Conservation (phyloP, 2,329 filamentous ascomycete genomes). For the Neurospora sp. region DNA sequence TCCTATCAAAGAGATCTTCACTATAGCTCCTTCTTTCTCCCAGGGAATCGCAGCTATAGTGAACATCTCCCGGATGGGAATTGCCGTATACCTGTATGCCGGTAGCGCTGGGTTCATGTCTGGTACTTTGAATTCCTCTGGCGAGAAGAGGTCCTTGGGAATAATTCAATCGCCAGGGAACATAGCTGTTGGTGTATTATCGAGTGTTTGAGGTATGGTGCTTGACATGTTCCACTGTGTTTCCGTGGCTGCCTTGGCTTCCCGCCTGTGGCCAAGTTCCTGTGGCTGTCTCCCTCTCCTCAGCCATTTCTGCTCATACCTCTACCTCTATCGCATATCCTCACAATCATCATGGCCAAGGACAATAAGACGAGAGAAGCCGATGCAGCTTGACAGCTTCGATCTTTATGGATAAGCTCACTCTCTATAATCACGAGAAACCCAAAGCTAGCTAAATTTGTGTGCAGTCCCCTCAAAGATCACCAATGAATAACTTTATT, state of each 20-base stretch:
- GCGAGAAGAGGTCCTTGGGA: too few species aligned
- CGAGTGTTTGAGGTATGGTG: neutral
- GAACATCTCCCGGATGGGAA: too few species aligned
- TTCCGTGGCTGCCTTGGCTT: constrained; percentile 4
- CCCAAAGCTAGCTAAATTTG: neutral
- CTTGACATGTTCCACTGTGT: constrained; percentile 5
- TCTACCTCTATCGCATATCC: neutral
- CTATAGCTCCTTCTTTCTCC: too few species aligned
- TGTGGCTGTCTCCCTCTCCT: neutral
- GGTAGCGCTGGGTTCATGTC: too few species aligned
- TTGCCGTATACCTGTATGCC: too few species aligned
- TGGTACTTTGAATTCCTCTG: too few species aligned
- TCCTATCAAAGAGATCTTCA: too few species aligned
- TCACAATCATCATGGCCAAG: neutral
- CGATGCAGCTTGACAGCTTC: neutral
- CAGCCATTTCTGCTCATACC: neutral
- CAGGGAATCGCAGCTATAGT: too few species aligned
- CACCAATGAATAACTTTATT: neutral
- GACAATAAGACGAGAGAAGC: neutral
- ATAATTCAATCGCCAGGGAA: neutral
- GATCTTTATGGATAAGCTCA: neutral
- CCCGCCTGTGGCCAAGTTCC: neutral
- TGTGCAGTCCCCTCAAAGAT: neutral
- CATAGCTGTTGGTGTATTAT: neutral
- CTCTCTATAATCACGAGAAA: neutral